Base-by-base conservation (phyloP, 176 grass and related monocot species). In the Pharus latifolius region DNA sequence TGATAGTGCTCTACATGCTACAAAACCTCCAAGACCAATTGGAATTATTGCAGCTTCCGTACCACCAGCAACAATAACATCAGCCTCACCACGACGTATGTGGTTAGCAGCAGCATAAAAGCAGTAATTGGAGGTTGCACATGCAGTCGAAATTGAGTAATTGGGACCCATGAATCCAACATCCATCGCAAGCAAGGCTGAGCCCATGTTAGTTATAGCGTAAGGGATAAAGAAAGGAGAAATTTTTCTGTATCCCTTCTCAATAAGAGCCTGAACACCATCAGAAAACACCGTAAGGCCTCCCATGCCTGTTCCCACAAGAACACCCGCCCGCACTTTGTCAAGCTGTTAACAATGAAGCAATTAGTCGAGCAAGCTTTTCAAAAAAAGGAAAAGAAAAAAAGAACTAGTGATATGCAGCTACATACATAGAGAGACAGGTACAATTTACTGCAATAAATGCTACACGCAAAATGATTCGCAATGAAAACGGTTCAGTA, bases 121-220 rank as follows among this genome's bases (percentile, higher is more conserved):
- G 27, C 83, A 91, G 26, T 65, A 91, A 46, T 91, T 85, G 25
- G 83, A 83, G 63, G 83, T 86, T 70, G 88, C 87, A 34, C 87
- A 86, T 5, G 87, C 87, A 75, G 87, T 86, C 78, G 87, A 90
- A 60, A 86, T 90, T 45, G 83, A 91, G 48, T 86, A 91, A 47
- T 80, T 91, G 26, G 83, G 60, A 62, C 82, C 82, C 82, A 91
- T 85, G 63, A 83, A 91, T 32, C 88, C 83, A 79, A 76, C 78
- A 75, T 91, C 83, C 44, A 91, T 86, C 26, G 83, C 82, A 69
- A 91, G 79, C 56, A 91, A 71, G 0, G 79, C 83, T 41, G 88
- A 86, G 25, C 74, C 83, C 88, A 91, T 91, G 43, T 86, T 91
- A 69, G 82, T 67, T 60, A 86, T 91, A 45, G 83, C 56, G 22